Conservation (phyloP, 2,329 filamentous ascomycete species). For the Fusarium sp. region DNA sequence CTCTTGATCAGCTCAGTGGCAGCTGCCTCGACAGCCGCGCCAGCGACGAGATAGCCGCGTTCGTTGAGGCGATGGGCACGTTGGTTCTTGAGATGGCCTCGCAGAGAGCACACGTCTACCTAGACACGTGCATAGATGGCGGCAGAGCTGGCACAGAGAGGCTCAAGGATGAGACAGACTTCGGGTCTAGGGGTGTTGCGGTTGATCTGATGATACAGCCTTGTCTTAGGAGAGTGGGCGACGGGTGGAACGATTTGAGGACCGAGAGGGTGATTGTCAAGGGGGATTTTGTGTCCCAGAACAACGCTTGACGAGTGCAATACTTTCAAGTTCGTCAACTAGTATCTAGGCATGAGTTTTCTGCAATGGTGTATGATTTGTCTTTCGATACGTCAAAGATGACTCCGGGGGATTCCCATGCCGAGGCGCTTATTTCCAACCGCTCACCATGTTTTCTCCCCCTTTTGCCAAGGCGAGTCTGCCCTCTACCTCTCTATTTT, state of each 20-base stretch:
- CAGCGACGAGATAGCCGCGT: conserved; percentile 5
- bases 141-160: conserved; percentile 1
- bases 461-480: too few species aligned
- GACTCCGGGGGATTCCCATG: too few species aligned
- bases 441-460: too few species aligned
- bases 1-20: conserved; percentile 2
- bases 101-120: conserved; percentile 20
- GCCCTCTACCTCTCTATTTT: too few species aligned
- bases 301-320: neutral
- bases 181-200: neutral
- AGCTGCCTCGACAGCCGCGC: neutral
- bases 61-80: conserved; percentile 13
- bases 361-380: too few species aligned
- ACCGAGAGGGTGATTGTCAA: conserved; percentile 14
- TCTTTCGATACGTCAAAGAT: too few species aligned
- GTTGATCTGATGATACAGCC: conserved; percentile 29
- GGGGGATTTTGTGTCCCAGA: conserved; percentile 19
- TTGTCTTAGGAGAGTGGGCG: conserved; percentile 20
- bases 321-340: neutral
- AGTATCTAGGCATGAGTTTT: too few species aligned
- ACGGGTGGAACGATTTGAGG: conserved; percentile 21
- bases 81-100: conserved; percentile 28
- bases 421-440: too few species aligned
- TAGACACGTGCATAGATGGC: conserved; percentile 20
- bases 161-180: conserved; percentile 17